A percentile compares a stretch with the other conserved stretches of the same genome.
phyloP scores from a whole-genome alignment of 129 eudicot species.

The Pittosporum tobira region DNA sequence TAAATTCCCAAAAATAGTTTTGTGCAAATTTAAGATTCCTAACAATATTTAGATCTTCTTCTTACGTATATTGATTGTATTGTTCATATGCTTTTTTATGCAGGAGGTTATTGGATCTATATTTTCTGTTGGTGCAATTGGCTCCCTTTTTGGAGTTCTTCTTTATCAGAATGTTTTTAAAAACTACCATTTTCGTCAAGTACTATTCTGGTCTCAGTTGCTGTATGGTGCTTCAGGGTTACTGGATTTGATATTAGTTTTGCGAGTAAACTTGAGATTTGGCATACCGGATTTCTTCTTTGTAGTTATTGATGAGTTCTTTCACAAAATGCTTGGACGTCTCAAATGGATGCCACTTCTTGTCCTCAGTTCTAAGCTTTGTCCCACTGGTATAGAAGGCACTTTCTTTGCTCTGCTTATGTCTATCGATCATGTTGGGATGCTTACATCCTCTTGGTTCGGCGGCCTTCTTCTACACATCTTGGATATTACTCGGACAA shows the following conservation, averaged over 20 bases:
- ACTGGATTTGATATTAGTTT: slow-evolving; percentile 58
- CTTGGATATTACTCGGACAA: slow-evolving; percentile 65
- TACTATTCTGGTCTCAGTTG: slow-evolving; percentile 74
- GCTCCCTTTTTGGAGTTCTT: slow-evolving; percentile 71
- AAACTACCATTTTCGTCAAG: slow-evolving; percentile 51
- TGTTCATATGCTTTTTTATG: slow-evolving; percentile 21
- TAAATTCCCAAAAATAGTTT: neutral
- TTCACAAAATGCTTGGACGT: slow-evolving; percentile 57
- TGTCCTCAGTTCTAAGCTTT: slow-evolving; percentile 83
- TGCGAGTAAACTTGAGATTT: slow-evolving; percentile 60
- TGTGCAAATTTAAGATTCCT: neutral
- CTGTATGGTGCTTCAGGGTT: slow-evolving; percentile 59
- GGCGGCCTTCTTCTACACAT: slow-evolving; percentile 72
- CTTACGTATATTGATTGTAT: slow-evolving; percentile 15
- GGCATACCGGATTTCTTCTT: slow-evolving; percentile 67
- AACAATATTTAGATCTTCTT: neutral
- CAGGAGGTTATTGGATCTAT: slow-evolving; percentile 78
- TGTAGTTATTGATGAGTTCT: slow-evolving; percentile 64
- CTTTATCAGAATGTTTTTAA: slow-evolving; percentile 69
- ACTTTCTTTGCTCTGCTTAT: slow-evolving; percentile 90
- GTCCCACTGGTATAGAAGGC: slow-evolving; percentile 97
- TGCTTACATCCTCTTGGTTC: slow-evolving; percentile 68
- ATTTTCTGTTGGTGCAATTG: slow-evolving; percentile 74
- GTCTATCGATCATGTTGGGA: slow-evolving; percentile 82
- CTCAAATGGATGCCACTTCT: slow-evolving; percentile 98